These are phyloP conservation scores for Exophiala xenobiotica DNA, from an alignment of 2,329 filamentous ascomycete species.

Conservation along the genomic window DNA sequence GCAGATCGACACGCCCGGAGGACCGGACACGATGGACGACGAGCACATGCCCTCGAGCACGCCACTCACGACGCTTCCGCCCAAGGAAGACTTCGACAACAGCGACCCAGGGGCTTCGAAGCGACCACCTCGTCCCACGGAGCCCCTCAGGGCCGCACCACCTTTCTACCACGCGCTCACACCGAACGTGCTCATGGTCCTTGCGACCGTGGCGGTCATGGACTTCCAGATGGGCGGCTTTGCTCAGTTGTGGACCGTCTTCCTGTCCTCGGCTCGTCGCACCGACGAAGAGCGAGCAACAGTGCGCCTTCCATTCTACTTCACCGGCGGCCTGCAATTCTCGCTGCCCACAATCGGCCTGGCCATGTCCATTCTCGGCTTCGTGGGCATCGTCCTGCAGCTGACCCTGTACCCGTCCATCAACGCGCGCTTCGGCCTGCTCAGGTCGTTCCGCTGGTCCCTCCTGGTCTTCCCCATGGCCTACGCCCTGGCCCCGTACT, in stretches of 20 bases:
- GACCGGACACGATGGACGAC: conserved; percentile 18
- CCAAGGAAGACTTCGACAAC: conserved; percentile 19
- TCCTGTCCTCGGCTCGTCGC: conserved; percentile 69
- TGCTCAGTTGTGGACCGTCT: conserved; percentile 74
- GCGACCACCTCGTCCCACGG: conserved; percentile 3
- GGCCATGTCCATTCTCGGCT: conserved; percentile 71
- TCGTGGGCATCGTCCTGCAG: conserved; percentile 71
- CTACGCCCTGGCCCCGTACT: conserved; percentile 70
- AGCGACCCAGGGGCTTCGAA: conserved; percentile 42
- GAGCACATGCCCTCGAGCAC: conserved; percentile 19
- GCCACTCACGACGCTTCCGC: conserved; percentile 16
- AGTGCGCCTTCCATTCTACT: conserved; percentile 54
- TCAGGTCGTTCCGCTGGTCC: conserved; percentile 66
- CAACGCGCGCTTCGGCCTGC: conserved; percentile 65
- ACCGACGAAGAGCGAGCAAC: conserved; percentile 42
- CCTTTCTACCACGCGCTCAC: conserved; percentile 56
- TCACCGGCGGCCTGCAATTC: conserved; percentile 71
- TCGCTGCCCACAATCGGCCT: conserved; percentile 68
- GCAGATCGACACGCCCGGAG: conserved; percentile 10
- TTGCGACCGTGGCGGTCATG: conserved; percentile 67
- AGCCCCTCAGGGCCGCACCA: conserved; percentile 6
- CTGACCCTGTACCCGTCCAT: conserved; percentile 69
- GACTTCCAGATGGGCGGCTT: conserved; percentile 73
- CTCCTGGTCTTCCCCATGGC: conserved; percentile 69
- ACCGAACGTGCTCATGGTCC: conserved; percentile 54